A percentile compares a stretch with the other conserved stretches of the same genome.
Conservation (phyloP, 768 basidiomycete genomes). For the Lactifluus pinguis region DNA sequence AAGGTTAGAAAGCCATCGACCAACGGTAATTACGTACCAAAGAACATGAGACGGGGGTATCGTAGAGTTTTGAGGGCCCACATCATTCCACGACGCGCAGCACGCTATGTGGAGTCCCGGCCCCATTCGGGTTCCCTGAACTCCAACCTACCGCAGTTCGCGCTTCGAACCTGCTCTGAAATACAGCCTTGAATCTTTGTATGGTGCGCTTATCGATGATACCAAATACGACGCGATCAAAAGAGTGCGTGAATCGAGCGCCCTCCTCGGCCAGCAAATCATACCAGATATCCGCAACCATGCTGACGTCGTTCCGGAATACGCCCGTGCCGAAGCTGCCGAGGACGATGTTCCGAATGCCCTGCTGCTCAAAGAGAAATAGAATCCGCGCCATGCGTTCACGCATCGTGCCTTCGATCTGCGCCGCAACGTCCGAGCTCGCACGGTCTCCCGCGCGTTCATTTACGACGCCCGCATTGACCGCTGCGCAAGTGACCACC, state of each 20-base stretch:
- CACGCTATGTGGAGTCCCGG: background rate
- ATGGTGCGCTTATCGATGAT: constrained; percentile 47
- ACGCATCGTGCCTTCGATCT: constrained; percentile 49
- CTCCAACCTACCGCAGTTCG: background rate
- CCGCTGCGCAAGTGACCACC: constrained; percentile 64
- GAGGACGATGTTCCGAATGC: constrained; percentile 50
- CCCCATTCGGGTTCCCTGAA: background rate
- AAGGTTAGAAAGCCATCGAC: background rate
- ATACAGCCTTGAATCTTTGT: constrained; percentile 32
- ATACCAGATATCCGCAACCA: constrained; percentile 56
- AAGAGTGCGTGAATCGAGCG: constrained; percentile 48
- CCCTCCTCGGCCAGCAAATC: constrained; percentile 42
- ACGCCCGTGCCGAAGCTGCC: constrained; percentile 77
- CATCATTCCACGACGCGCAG: constrained; percentile 12
- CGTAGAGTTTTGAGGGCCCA: constrained; percentile 55
- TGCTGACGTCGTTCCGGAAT: constrained; percentile 53
- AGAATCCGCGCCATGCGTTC: constrained; percentile 66
- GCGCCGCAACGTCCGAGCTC: constrained; percentile 9
- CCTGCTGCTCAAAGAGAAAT: constrained; percentile 53
- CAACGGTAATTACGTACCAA: background rate
- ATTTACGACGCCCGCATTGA: constrained; percentile 53
- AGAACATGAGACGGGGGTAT: background rate
- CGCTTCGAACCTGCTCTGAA: constrained; percentile 21
- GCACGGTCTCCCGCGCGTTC: constrained; percentile 9
- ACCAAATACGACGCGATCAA: constrained; percentile 59